These are phyloP conservation scores for Saccharum officinarum DNA, from an alignment of 176 grass and related monocot species.

Conservation along the genomic window DNA sequence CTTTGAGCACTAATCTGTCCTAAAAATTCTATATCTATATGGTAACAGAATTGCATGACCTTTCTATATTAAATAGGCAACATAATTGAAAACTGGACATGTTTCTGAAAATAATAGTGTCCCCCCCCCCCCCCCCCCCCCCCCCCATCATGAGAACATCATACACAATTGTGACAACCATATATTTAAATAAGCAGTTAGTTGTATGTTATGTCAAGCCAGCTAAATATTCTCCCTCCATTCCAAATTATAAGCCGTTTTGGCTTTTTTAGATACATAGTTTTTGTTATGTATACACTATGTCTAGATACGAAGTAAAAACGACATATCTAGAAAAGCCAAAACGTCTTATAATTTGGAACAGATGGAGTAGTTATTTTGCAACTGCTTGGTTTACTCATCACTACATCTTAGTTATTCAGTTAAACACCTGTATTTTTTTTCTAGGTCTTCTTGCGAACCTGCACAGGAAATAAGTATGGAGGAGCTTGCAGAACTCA, in stretches of 20 bases:
- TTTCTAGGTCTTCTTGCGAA: constrained; percentile 65
- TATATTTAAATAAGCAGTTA: neutral
- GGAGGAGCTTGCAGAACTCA: constrained; percentile 82
- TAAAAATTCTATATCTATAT: neutral
- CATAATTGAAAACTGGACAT: neutral
- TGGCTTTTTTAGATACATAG: neutral
- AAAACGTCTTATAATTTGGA: too few species aligned
- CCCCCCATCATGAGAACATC: neutral
- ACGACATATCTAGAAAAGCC: too few species aligned
- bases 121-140: too few species aligned
- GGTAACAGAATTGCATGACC: too few species aligned
- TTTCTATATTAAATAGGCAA: neutral
- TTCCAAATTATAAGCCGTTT: neutral
- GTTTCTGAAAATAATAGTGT: neutral
- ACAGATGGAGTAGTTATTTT: neutral
- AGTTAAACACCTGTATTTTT: constrained; percentile 24
- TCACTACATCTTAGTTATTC: constrained; percentile 17
- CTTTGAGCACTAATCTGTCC: neutral
- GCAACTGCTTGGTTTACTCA: neutral
- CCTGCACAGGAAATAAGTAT: constrained; percentile 71
- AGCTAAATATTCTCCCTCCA: neutral
- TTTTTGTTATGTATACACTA: too few species aligned
- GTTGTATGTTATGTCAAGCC: neutral
- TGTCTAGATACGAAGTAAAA: too few species aligned
- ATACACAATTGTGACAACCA: neutral